These are phyloP conservation scores for Aspergillus kassunensis DNA, from an alignment of 495 filamentous ascomycete species.

Conservation along the genomic window DNA sequence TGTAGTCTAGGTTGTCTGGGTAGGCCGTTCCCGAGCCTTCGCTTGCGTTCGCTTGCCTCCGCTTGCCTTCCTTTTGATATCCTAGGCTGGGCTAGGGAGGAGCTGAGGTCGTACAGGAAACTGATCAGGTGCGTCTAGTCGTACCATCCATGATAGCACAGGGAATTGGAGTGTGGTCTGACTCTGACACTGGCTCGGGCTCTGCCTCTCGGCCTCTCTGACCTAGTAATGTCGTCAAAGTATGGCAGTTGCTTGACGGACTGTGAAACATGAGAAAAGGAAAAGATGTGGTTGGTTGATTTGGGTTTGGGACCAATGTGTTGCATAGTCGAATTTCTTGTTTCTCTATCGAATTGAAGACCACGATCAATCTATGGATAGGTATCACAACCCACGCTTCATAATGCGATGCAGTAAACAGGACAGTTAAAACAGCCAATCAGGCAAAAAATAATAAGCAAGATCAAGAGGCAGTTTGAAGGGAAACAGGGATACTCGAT, in stretches of 20 bases:
- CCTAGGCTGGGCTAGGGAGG: too few relatives aligned
- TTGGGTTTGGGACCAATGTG: neutral
- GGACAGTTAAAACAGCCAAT: conserved; percentile 1
- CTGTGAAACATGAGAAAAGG: neutral
- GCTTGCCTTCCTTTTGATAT: too few relatives aligned
- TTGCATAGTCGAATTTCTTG: neutral
- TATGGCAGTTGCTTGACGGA: neutral
- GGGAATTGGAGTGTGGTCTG: neutral
- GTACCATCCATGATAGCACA: neutral
- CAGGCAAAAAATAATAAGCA: neutral
- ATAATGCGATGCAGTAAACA: conserved; percentile 7
- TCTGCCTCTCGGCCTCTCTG: too few relatives aligned
- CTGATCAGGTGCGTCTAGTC: conserved; percentile 3
- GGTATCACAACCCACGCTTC: conserved; percentile 5
- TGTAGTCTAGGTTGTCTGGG: too few relatives aligned
- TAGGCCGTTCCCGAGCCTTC: too few relatives aligned
- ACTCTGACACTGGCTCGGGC: too few relatives aligned
- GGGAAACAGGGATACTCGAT: neutral
- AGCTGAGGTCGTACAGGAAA: neutral
- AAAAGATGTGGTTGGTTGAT: neutral
- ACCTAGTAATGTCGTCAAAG: neutral
- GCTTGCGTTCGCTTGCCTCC: too few relatives aligned
- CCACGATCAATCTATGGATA: conserved; percentile 5
- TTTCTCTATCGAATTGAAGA: neutral
- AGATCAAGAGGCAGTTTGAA: neutral